phyloP scores from a whole-genome alignment of 768 basidiomycete genomes.

The Saitozyma podzolica region DNA sequence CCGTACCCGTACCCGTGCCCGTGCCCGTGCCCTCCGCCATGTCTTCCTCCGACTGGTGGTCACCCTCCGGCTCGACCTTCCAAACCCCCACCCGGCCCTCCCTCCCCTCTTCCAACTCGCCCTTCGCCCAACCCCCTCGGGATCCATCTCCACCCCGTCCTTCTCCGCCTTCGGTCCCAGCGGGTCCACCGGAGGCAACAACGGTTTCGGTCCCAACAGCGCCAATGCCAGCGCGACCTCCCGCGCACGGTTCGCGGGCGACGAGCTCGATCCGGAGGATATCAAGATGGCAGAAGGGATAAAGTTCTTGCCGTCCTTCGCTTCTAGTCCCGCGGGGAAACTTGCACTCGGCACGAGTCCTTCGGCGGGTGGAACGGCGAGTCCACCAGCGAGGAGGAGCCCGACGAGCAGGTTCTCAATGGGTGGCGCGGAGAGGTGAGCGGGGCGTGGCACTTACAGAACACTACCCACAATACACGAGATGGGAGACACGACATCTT shows the following conservation, averaged over 20 bases:
- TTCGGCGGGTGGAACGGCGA: slow-evolving; percentile 2
- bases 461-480: background rate
- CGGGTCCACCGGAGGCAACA: too few species aligned
- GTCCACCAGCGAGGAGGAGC: slow-evolving; percentile 26
- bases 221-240: background rate
- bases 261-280: slow-evolving; percentile 45
- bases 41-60: slow-evolving; percentile 35
- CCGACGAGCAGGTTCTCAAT: slow-evolving; percentile 18
- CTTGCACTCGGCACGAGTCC: slow-evolving; percentile 28
- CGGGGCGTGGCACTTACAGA: background rate
- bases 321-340: slow-evolving; percentile 35
- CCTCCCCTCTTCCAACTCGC: background rate
- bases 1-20: too few species aligned
- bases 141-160: too few species aligned
- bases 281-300: slow-evolving; percentile 38
- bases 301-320: slow-evolving; percentile 44
- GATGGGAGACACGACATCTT: background rate
- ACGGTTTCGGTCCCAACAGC: too few species aligned
- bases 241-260: slow-evolving; percentile 21
- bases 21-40: background rate
- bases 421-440: slow-evolving; percentile 24
- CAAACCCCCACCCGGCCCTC: slow-evolving; percentile 20
- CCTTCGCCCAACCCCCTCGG: too few species aligned
- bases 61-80: slow-evolving; percentile 10
- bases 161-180: too few species aligned